Evolutionary conservation across 805 yeast genomes (phyloP).

Genomic region (Saccharomycopsis sp.): DNA sequence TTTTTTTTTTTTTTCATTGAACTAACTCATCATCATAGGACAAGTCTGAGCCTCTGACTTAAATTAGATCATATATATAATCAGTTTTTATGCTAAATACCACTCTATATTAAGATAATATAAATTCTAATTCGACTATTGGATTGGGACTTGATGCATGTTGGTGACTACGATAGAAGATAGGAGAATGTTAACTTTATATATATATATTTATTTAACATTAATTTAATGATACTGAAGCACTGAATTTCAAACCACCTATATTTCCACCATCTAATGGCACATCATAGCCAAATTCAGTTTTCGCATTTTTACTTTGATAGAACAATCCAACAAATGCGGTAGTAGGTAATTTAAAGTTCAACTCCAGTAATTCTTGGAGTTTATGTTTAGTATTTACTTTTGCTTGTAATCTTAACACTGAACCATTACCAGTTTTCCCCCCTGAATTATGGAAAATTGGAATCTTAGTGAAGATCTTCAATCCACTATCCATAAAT

Average conservation of each 20-base stretch:
- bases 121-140: constrained; percentile 1
- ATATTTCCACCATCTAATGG: constrained; percentile 8
- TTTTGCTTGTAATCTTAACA: constrained; percentile 16
- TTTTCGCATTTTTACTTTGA: constrained; percentile 9
- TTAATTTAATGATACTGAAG: neutral
- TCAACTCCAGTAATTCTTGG: neutral
- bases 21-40: too few relatives aligned
- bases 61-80: neutral
- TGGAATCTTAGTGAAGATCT: constrained; percentile 14
- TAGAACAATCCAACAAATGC: constrained; percentile 14
- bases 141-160: neutral
- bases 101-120: neutral
- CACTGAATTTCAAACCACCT: neutral
- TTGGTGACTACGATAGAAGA: neutral
- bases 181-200: neutral
- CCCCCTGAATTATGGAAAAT: constrained; percentile 13
- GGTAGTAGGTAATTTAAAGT: neutral
- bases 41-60: too few relatives aligned
- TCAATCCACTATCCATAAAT: constrained; percentile 6
- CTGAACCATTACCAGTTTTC: neutral
- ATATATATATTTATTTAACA: constrained; percentile 1
- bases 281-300: constrained; percentile 14
- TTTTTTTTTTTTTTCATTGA: neutral
- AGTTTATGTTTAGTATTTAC: constrained; percentile 8
- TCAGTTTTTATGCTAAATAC: constrained; percentile 1